Evolutionary conservation across 768 basidiomycete genomes (phyloP).

Genomic region (Russula compacta): DNA sequence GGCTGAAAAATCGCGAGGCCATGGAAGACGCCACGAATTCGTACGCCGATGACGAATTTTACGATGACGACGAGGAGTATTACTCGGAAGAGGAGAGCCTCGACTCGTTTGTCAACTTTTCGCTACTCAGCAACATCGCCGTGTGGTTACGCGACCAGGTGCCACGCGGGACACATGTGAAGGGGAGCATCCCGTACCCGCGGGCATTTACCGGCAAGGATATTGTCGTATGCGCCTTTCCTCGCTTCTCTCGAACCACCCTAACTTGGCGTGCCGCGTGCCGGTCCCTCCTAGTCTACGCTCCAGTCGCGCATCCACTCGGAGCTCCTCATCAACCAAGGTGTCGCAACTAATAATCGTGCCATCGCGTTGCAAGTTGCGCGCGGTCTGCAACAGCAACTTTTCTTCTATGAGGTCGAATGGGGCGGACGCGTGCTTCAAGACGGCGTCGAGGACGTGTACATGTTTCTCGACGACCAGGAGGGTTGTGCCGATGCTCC

Average conservation of each 20-base stretch:
- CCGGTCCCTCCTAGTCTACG: slow-evolving; percentile 52
- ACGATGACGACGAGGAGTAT: slow-evolving; percentile 37
- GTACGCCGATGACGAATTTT: slow-evolving; percentile 38
- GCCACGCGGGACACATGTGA: slow-evolving; percentile 77
- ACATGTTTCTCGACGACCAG: slow-evolving; percentile 82
- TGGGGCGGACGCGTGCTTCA: slow-evolving; percentile 78
- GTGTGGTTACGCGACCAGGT: slow-evolving; percentile 87
- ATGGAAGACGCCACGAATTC: slow-evolving; percentile 26
- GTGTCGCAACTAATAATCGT: slow-evolving; percentile 66
- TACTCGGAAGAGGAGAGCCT: slow-evolving; percentile 45
- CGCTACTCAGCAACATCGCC: slow-evolving; percentile 80
- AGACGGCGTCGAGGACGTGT: slow-evolving; percentile 89
- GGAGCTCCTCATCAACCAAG: slow-evolving; percentile 69
- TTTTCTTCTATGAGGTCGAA: slow-evolving; percentile 96
- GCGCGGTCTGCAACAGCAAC: slow-evolving; percentile 80
- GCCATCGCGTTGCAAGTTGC: slow-evolving; percentile 82
- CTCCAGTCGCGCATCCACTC: slow-evolving; percentile 83
- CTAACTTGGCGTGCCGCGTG: neutral
- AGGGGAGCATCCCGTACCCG: slow-evolving; percentile 87
- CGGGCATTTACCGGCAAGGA: slow-evolving; percentile 91
- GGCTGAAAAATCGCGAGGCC: slow-evolving; percentile 28
- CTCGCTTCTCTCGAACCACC: neutral
- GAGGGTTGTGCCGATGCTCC: slow-evolving; percentile 53
- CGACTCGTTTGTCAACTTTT: slow-evolving; percentile 83
- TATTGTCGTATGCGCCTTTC: slow-evolving; percentile 59